These are phyloP conservation scores for Fusarium caatingaense DNA, from an alignment of 2,329 filamentous ascomycete species.

Conservation along the genomic window DNA sequence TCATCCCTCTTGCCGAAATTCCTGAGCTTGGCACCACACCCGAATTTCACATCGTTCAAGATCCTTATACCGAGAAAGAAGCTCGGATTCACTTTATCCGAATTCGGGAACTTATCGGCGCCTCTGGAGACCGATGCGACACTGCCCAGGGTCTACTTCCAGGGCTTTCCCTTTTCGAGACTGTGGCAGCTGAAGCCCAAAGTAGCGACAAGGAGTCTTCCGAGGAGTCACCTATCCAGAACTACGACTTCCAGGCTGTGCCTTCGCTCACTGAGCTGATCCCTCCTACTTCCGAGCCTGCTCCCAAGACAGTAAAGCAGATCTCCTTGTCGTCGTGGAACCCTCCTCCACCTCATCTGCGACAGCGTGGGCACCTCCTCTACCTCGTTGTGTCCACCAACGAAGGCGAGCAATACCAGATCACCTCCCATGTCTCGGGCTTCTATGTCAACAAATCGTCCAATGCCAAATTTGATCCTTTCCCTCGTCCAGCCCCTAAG, in stretches of 20 bases:
- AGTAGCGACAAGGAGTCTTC: conserved; percentile 44
- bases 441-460: conserved; percentile 98
- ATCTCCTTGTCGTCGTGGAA: conserved; percentile 95
- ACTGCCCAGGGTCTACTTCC: conserved; percentile 86
- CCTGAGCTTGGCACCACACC: conserved; percentile 80
- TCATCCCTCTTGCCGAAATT: conserved; percentile 90
- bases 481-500: conserved; percentile 82
- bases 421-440: conserved; percentile 92
- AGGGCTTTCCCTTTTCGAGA: conserved; percentile 88
- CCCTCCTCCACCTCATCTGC: conserved; percentile 89
- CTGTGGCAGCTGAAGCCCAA: conserved; percentile 68
- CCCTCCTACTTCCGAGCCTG: conserved; percentile 71
- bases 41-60: conserved; percentile 85
- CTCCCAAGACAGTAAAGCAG: conserved; percentile 91
- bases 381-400: conserved; percentile 91
- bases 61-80: conserved; percentile 98
- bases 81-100: conserved; percentile 93
- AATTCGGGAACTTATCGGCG: conserved; percentile 91
- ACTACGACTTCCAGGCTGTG: conserved; percentile 81
- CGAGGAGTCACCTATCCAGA: conserved; percentile 62
- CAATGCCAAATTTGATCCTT: conserved; percentile 94
- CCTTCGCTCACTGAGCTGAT: conserved; percentile 78
- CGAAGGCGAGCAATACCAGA: conserved; percentile 93
- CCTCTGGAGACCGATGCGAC: conserved; percentile 88
- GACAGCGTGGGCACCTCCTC: conserved; percentile 90